Percentiles rank a stretch among this genome's conserved stretches.
Evolutionary conservation across 2,329 filamentous ascomycete genomes (phyloP).

Genomic region (Trichoderma afroharzianum): DNA sequence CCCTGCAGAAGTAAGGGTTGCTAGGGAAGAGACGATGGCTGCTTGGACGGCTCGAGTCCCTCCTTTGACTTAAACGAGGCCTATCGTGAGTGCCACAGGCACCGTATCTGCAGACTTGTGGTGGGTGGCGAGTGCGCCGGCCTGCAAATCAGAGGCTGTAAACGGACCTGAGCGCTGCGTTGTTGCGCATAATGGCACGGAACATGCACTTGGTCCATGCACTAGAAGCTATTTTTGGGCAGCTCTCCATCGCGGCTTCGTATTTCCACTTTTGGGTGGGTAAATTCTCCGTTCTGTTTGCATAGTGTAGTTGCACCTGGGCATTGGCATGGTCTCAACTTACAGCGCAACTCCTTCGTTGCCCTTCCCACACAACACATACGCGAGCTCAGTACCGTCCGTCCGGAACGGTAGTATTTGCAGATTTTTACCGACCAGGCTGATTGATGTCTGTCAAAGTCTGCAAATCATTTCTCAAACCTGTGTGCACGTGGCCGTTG

Average conservation of each 20-base stretch:
- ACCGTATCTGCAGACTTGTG: neutral
- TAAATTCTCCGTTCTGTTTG: slow-evolving; percentile 5
- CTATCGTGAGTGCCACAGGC: neutral
- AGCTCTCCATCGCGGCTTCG: neutral
- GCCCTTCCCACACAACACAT: neutral
- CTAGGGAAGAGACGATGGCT: neutral
- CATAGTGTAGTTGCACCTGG: neutral
- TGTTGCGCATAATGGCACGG: neutral
- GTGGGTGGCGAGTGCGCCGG: neutral
- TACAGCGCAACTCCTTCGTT: neutral
- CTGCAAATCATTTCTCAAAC: neutral
- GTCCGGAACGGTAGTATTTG: neutral
- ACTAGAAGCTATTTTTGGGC: slow-evolving; percentile 11
- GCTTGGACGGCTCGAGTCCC: neutral
- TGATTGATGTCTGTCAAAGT: neutral
- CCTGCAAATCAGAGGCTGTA: slow-evolving; percentile 10
- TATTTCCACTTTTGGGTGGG: slow-evolving; percentile 10
- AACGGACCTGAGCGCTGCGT: neutral
- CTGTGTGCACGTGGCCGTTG: neutral
- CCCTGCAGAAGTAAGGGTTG: neutral
- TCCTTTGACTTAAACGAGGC: neutral
- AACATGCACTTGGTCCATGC: neutral
- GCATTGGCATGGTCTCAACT: neutral
- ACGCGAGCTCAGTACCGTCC: neutral
- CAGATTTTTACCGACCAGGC: neutral